Evolutionary conservation across 2,329 filamentous ascomycete genomes (phyloP), one percentile per base, ranked within the genome.

Genomic region (Cladophialophora exuberans): DNA sequence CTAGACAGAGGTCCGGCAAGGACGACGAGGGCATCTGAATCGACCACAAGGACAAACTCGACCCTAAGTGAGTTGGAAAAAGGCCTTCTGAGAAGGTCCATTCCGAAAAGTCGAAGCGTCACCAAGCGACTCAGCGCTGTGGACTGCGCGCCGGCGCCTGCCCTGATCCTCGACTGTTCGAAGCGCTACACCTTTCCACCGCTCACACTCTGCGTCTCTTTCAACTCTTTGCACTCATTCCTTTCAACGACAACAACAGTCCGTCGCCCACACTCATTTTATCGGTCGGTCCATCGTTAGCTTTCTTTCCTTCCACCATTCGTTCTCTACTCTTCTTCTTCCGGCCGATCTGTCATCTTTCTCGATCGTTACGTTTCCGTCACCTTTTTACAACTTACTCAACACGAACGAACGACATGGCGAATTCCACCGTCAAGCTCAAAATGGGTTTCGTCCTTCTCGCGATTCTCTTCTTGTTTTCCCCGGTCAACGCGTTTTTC

Each of bases 401-500:
- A 22, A 39, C 22, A 45, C 31, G 23, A 52, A 25, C 44, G 22
- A 4, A 11, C 33, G 20, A 36, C 13, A 46, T 57, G 48, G 25
- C 41, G 13, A 35, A 38, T 17, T 5, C 44, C 4, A 22, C n/a
- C 11, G 48, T 52, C 48, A 50, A 49, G 33, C 31, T 54, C 26
- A 61, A 58, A 45, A n/a, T 22, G 7, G 4, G 15, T 18, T n/a
- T 26, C 23, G n/a, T 46, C 22, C 20, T 56, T 20, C 38, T 51
- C 17, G 30, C 44, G 4, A 33, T 56, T 26, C 30, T 52, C 41
- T 23, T 52, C 46, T 26, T 47, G 18, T 10, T 15, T 20, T 15
- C 35, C 13, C 59, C 59, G 3, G 35, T 36, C 15, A 39, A 80
- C 64, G 91, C 88, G 56, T 96, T 96, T 73, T 96, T 89, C 89